phyloP scores from a whole-genome alignment of 257 asterid species.

The Solanum piurae region DNA sequence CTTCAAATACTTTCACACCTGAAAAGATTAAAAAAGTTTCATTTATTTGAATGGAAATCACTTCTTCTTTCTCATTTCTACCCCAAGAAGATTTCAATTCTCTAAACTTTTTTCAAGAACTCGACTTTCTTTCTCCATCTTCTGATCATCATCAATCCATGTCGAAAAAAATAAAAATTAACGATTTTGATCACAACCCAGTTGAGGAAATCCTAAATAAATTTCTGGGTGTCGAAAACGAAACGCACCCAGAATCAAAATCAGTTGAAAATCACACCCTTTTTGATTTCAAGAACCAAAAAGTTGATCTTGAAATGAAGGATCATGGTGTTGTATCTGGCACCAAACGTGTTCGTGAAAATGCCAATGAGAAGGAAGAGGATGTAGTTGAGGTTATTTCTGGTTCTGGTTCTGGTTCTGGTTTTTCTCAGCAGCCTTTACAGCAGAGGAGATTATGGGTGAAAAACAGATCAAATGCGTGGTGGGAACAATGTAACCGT shows the following conservation, averaged over 20 bases:
- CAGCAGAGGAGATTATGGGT: constrained; percentile 67
- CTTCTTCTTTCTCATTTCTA: constrained; percentile 28
- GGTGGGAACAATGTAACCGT: constrained; percentile 77
- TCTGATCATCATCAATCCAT: background rate
- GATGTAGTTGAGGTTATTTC: background rate
- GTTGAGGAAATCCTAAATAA: constrained; percentile 16
- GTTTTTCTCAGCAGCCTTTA: background rate
- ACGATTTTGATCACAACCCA: background rate
- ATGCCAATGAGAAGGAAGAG: background rate
- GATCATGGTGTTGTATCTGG: background rate
- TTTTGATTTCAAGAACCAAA: background rate
- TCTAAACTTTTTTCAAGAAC: constrained; percentile 15
- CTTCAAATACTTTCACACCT: constrained; percentile 8
- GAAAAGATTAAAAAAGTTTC: background rate
- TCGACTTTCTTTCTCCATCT: background rate
- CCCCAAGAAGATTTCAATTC: constrained; percentile 13
- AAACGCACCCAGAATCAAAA: background rate
- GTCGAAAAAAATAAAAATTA: background rate
- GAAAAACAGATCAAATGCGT: constrained; percentile 60
- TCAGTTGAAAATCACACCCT: background rate
- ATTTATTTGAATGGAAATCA: constrained; percentile 31
- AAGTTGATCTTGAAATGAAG: background rate
- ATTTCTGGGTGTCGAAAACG: background rate
- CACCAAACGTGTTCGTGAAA: background rate
- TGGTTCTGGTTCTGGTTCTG: background rate